Evolutionary conservation across 176 grass and related monocot species (phyloP).

Genomic region (Triticum dicoccoides): DNA sequence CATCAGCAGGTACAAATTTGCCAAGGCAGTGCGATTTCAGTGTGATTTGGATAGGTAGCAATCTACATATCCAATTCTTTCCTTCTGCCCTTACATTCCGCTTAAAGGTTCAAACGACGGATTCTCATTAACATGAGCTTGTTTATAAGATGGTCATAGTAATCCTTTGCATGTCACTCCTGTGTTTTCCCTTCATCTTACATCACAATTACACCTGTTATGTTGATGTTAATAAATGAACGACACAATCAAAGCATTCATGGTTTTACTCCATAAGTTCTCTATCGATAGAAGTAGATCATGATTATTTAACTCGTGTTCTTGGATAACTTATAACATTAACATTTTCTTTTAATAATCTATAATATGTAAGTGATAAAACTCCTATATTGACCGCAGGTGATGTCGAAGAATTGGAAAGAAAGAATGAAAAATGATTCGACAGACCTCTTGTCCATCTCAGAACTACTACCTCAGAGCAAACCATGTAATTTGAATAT

Average conservation of each 20-base stretch:
- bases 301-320: background rate
- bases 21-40: background rate
- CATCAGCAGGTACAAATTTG: constrained; percentile 34
- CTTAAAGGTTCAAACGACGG: background rate
- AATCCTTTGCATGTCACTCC: background rate
- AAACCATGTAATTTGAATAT: constrained; percentile 29
- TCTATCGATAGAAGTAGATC: background rate
- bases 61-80: background rate
- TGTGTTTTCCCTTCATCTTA: background rate
- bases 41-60: background rate
- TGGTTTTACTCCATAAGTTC: constrained; percentile 7
- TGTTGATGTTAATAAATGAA: background rate
- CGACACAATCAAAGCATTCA: background rate
- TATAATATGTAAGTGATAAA: background rate
- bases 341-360: background rate
- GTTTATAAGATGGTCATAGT: background rate
- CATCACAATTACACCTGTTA: constrained; percentile 11
- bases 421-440: constrained; percentile 20
- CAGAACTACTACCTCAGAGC: constrained; percentile 42
- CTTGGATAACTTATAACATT: background rate
- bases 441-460: constrained; percentile 10
- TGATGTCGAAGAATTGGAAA: constrained; percentile 53
- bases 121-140: background rate
- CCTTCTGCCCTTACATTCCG: background rate
- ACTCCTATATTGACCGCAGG: constrained; percentile 21